Conservation (phyloP, 441 rosid species). For the Adansonia madagascariensis region DNA sequence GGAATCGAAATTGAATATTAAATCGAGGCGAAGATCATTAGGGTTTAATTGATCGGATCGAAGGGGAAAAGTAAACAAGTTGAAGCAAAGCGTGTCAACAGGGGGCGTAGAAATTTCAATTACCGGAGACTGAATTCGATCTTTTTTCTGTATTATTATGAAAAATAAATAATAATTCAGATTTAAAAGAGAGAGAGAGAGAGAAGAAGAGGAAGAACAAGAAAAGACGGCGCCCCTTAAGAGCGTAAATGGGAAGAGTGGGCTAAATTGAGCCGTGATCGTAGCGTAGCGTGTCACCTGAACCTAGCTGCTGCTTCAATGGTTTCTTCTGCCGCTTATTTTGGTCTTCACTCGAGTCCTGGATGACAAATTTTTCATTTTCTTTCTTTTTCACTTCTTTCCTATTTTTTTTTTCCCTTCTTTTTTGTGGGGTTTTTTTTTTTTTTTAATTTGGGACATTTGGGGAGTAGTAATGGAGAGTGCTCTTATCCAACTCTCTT, state of each 20-base stretch:
- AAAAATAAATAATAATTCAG: background rate
- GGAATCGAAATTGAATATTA: constrained; percentile 2
- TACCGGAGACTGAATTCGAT: background rate
- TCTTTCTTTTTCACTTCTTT: background rate
- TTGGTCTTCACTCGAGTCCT: background rate
- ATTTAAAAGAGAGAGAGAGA: background rate
- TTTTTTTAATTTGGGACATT: background rate
- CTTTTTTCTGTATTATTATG: background rate
- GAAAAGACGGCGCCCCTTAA: constrained; percentile 18
- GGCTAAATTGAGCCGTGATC: background rate
- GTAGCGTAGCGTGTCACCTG: constrained; percentile 6
- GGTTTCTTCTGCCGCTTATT: constrained; percentile 6
- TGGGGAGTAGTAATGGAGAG: background rate
- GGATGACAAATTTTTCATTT: background rate
- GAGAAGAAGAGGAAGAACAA: background rate
- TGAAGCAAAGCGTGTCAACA: background rate
- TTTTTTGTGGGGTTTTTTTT: background rate
- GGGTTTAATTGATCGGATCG: constrained; percentile 43
- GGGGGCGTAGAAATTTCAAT: background rate
- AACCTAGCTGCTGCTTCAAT: background rate
- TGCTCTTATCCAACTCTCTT: constrained; percentile 19
- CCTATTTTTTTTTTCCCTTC: background rate
- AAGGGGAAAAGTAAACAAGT: constrained; percentile 14
- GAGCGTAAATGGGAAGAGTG: background rate
- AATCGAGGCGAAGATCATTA: constrained; percentile 22